phyloP scores from a whole-genome alignment of 129 eudicot species.

The Artemisia annua region DNA sequence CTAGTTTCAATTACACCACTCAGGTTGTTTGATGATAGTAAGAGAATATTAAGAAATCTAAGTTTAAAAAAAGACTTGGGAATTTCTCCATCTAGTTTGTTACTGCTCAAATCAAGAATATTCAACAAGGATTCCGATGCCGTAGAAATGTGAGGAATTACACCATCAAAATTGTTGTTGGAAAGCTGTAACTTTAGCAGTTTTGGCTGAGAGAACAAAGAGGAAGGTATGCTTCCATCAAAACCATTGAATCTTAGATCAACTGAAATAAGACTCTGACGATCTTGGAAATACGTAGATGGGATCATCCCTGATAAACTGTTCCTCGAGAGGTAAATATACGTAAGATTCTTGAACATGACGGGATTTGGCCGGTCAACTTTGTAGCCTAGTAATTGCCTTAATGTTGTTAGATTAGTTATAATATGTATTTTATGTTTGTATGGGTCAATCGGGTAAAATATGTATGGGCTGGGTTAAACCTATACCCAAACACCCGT shows the following conservation, averaged over 20 bases:
- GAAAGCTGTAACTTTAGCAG: neutral
- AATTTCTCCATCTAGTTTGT: too few relatives aligned
- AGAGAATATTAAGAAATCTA: neutral
- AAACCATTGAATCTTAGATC: conserved; percentile 45
- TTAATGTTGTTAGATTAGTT: too few relatives aligned
- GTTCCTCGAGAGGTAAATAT: conserved; percentile 56
- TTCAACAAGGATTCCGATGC: too few relatives aligned
- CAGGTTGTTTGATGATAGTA: conserved; percentile 34
- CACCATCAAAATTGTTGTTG: conserved; percentile 34
- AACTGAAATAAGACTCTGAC: conserved; percentile 29
- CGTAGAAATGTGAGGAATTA: conserved; percentile 21
- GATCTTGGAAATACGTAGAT: conserved; percentile 40
- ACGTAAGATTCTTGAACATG: conserved; percentile 37
- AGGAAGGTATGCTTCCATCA: conserved; percentile 50
- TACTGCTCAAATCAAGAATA: too few relatives aligned
- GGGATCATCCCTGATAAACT: conserved; percentile 42
- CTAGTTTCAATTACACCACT: conserved; percentile 21
- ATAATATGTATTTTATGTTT: too few relatives aligned
- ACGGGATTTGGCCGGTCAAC: neutral
- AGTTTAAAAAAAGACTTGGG: too few relatives aligned
- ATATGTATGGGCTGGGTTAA: too few relatives aligned
- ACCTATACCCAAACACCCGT: too few relatives aligned
- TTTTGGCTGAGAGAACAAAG: conserved; percentile 47
- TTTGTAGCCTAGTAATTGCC: too few relatives aligned
- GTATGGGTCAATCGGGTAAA: too few relatives aligned